Evolutionary conservation across 192 early-diverging fungal species (phyloP), one percentile per base, ranked within the genome.

Genomic region (Rhizophlyctis rosea): DNA sequence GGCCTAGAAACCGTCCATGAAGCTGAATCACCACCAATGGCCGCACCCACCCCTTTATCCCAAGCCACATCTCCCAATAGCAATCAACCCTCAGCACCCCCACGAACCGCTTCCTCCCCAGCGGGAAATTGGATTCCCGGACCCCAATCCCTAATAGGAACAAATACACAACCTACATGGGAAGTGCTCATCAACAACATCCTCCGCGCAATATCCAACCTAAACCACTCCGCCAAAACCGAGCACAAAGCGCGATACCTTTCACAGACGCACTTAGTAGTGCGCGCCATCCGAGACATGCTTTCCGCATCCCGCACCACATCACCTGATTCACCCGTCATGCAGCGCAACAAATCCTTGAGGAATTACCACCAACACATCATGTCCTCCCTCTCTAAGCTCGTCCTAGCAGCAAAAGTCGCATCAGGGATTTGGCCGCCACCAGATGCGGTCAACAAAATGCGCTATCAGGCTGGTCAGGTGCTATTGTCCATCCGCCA

Each of bases 361-460:
- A 81, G 79, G 65, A 68, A 79, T 29, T 74, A 85, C 56, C 91
- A 98, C 74, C 82, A 85, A 21, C 76, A 81, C 25, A 88, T 98
- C 34, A 88, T 92, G 74, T 83, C 85, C 21, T 76, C 88, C 3
- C 66, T 96, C 14, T 91, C 92, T 11, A 93, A 93, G 50, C 76
- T 98, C 57, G 80, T 89, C 16, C 72, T 97, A 16, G 85, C 90
- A 9, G 86, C 91, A 36, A 93, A 90, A 63, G 81, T 87, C 36
- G 91, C 89, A 0, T 75, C 88, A 14, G 87, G 88, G n/a, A 82
- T 95, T 47, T 95, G 93, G 92, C 93, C 93, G 31, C 88, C 91
- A 3, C 89, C 91, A 13, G 91, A 93, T 66, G 84, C 91, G 5
- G 81, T 86, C 27, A 68, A 82, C 27, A 91, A 86, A 11, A 90